Evolutionary conservation across 805 yeast genomes (phyloP).

Genomic region (Saccharomycopsis microspora): DNA sequence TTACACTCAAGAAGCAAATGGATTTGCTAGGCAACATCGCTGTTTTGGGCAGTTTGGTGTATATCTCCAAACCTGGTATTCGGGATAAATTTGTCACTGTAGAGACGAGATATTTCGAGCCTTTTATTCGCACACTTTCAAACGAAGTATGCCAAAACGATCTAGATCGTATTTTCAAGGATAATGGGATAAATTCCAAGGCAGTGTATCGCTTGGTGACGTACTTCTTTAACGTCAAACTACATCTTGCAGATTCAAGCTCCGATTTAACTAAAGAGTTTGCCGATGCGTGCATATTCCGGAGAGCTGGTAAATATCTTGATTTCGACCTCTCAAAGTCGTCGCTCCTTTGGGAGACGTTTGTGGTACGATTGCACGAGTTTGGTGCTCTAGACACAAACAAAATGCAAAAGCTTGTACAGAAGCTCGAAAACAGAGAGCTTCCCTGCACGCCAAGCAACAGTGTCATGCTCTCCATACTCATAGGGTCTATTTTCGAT

Average conservation of each 20-base stretch:
- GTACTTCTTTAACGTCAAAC: background rate
- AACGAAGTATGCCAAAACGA: background rate
- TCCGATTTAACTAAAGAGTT: too few species aligned
- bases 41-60: background rate
- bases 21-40: conserved; percentile 5
- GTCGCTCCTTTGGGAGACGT: conserved; percentile 4
- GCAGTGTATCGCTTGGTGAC: conserved; percentile 2
- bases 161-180: background rate
- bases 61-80: background rate
- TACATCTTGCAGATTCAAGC: too few species aligned
- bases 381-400: conserved; percentile 1
- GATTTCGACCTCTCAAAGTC: background rate
- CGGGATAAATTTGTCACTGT: background rate
- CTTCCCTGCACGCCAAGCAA: conserved; percentile 2
- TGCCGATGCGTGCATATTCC: too few species aligned
- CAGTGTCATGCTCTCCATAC: conserved; percentile 1
- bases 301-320: too few species aligned
- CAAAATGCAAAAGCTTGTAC: background rate
- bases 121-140: conserved; percentile 1
- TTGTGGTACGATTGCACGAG: conserved; percentile 1
- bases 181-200: background rate
- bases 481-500: conserved; percentile 3
- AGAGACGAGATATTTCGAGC: conserved; percentile 4
- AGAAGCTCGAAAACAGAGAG: conserved; percentile 3
- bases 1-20: background rate